Conservation (phyloP, 164 flowering plant species). For the Kalanchoe fedtschenkoi region DNA sequence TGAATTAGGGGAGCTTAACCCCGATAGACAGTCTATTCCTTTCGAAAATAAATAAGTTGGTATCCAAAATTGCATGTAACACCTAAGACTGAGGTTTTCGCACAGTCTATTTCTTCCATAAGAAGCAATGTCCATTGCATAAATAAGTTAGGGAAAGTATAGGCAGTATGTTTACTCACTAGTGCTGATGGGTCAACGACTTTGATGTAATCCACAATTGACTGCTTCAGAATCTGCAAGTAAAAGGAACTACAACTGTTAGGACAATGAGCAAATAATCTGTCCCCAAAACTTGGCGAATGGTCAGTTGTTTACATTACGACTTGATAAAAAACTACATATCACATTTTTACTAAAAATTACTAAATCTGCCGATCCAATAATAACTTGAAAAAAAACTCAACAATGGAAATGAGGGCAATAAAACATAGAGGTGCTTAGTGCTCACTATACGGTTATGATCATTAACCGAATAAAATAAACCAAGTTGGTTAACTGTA, state of each 20-base stretch:
- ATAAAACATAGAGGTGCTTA: no score
- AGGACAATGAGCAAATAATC: neutral
- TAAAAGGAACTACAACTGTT: neutral
- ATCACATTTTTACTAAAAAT: neutral
- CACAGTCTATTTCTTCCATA: neutral
- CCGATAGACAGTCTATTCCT: no score
- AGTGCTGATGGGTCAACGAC: conserved; percentile 60
- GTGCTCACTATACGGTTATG: no score
- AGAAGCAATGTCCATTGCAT: neutral
- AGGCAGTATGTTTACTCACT: conserved; percentile 34
- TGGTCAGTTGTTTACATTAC: neutral
- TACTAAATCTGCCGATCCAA: neutral
- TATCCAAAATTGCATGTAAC: no score
- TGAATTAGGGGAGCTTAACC: no score
- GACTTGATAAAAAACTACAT: neutral
- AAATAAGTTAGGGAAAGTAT: neutral
- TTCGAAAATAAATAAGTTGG: no score
- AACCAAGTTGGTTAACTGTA: no score
- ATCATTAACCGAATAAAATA: no score
- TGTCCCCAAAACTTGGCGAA: neutral
- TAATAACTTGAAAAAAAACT: neutral
- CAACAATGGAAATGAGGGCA: neutral
- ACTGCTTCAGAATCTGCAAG: conserved; percentile 61
- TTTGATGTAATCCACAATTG: conserved; percentile 54
- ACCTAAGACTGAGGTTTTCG: no score